Evolutionary conservation across 495 filamentous ascomycete species (phyloP).

Genomic region (Lasiosphaeria hispida): DNA sequence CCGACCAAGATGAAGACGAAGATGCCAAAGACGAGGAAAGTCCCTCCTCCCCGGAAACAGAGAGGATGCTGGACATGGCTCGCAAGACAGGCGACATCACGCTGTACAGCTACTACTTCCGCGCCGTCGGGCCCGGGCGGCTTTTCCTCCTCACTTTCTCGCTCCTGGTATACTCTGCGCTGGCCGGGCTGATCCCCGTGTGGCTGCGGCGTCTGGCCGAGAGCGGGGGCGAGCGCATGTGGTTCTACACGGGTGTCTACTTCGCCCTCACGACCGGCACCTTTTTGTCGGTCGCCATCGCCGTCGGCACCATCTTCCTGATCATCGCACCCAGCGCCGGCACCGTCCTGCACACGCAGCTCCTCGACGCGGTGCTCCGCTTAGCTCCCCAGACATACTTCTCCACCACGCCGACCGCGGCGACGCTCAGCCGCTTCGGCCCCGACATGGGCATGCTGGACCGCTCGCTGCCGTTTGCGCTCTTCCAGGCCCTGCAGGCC

Average conservation of each 20-base stretch:
- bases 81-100: conserved; percentile 51
- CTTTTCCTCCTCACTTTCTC: conserved; percentile 6
- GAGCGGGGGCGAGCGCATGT: conserved; percentile 13
- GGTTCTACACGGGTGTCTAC: conserved; percentile 18
- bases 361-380: too few relatives aligned
- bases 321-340: conserved; percentile 9
- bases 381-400: conserved; percentile 17
- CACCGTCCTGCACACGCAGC: conserved; percentile 5
- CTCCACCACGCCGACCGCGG: neutral
- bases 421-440: conserved; percentile 30
- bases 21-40: conserved; percentile 14
- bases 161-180: neutral
- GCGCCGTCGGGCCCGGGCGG: conserved; percentile 4
- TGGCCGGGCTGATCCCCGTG: conserved; percentile 8
- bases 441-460: conserved; percentile 25
- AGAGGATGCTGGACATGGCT: conserved; percentile 21
- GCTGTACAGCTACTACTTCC: conserved; percentile 42
- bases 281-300: conserved; percentile 1
- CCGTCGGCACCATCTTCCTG: conserved; percentile 12
- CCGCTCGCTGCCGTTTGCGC: conserved; percentile 7
- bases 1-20: neutral
- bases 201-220: conserved; percentile 15
- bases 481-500: conserved; percentile 1
- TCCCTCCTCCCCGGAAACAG: too few relatives aligned
- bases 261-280: conserved; percentile 1